These are phyloP conservation scores for Ophiostoma montium DNA, from an alignment of 2,329 filamentous ascomycete species.

Conservation along the genomic window DNA sequence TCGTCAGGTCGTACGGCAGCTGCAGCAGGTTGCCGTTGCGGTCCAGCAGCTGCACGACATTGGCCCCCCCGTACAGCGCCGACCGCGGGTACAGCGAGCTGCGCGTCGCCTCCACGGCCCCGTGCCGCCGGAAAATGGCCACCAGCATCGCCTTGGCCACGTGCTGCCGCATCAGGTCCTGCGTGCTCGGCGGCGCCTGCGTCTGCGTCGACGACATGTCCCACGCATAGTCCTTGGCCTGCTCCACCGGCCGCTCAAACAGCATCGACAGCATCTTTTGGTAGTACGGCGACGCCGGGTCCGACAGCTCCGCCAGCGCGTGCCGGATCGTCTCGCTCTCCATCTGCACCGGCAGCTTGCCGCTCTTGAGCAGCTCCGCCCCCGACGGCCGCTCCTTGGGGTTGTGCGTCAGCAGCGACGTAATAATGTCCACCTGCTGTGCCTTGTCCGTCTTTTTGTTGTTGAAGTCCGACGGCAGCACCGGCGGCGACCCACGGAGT, in stretches of 20 bases:
- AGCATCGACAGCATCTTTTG: slow-evolving; percentile 77
- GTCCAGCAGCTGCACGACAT: slow-evolving; percentile 69
- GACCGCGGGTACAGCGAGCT: slow-evolving; percentile 72
- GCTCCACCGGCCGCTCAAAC: slow-evolving; percentile 62
- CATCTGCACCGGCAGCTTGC: slow-evolving; percentile 78
- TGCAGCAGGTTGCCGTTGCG: slow-evolving; percentile 77
- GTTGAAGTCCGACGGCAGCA: slow-evolving; percentile 60
- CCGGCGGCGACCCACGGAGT: slow-evolving; percentile 52
- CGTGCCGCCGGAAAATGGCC: slow-evolving; percentile 75
- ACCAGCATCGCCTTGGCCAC: slow-evolving; percentile 61
- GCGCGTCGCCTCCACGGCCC: slow-evolving; percentile 67
- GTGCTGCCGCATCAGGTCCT: slow-evolving; percentile 54
- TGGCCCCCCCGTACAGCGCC: slow-evolving; percentile 55
- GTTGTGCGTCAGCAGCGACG: slow-evolving; percentile 66
- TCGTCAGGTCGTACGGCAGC: slow-evolving; percentile 82
- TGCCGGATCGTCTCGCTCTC: slow-evolving; percentile 83
- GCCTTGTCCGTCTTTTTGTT: slow-evolving; percentile 44
- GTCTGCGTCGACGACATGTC: slow-evolving; percentile 47
- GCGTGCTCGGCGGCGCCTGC: slow-evolving; percentile 29
- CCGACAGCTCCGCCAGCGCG: slow-evolving; percentile 65
- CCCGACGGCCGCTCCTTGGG: slow-evolving; percentile 74
- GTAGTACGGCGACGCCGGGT: slow-evolving; percentile 77
- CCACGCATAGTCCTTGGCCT: slow-evolving; percentile 70
- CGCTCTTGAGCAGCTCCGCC: slow-evolving; percentile 67
- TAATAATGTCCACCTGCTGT: slow-evolving; percentile 68